A percentile compares a stretch with the other conserved stretches of the same genome.
phyloP scores from a whole-genome alignment of 208 protist species.

The Tetramitus jugosus region DNA sequence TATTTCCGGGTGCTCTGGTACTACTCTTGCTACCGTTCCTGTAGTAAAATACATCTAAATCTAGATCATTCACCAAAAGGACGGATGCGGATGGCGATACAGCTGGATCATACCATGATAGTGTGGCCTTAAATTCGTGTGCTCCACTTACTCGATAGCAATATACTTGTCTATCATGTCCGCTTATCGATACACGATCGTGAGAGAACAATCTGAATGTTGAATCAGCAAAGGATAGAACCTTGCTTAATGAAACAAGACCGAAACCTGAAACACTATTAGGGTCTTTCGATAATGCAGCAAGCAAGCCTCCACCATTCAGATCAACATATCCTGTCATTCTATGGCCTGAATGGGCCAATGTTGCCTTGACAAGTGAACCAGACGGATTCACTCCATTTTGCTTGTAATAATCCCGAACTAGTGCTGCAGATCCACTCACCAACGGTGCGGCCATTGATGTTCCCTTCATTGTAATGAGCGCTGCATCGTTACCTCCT shows the following conservation, averaged over 20 bases:
- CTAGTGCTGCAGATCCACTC: neutral
- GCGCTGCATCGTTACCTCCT: neutral
- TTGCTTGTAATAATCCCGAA: conserved; percentile 16
- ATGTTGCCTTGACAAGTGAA: neutral
- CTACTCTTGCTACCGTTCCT: neutral
- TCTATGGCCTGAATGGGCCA: neutral
- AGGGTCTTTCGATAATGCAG: neutral
- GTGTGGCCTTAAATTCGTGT: conserved; percentile 45
- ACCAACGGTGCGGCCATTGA: neutral
- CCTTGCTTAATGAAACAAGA: neutral
- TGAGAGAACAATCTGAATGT: conserved; percentile 28
- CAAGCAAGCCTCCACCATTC: neutral
- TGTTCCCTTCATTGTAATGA: neutral
- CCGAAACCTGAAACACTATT: neutral
- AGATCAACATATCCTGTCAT: neutral
- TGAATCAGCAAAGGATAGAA: neutral
- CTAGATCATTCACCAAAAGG: neutral
- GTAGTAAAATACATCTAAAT: neutral
- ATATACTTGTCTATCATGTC: neutral
- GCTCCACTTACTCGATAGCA: neutral
- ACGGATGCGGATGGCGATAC: conserved; percentile 22
- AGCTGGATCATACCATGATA: conserved; percentile 66
- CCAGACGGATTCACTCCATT: neutral
- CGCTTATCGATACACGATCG: neutral
- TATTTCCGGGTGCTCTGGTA: neutral